Evolutionary conservation across 2,329 filamentous ascomycete genomes (phyloP), one percentile per base, ranked within the genome.

Genomic region (Ilyonectria destructans): DNA sequence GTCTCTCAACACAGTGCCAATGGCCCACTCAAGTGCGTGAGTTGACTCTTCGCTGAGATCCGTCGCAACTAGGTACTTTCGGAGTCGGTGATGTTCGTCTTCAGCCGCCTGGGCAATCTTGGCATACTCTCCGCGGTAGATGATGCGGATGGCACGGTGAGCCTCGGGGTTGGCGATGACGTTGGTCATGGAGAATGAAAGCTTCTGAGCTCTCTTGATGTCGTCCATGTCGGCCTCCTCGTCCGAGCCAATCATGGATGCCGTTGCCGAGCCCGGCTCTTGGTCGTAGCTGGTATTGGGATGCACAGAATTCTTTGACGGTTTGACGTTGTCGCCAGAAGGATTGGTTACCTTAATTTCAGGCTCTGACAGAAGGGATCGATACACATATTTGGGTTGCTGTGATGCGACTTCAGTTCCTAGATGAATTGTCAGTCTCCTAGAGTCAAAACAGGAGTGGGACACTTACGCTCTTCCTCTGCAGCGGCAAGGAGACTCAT

Each of bases 11-110:
- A 98, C 95, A 0, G 96, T 98, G 8, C 96, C 96, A 63, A 99
- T 95, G 0, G 96, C 96, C 96, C 96, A 99, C 80, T 99, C 96
- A 35, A 99, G 86, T 1, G 96, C 96, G 80, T 98, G 97, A 7
- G 94, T 93, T 5, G 96, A 95, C 82, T 99, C 96, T 43, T 96
- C 93, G 74, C 95, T 98, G 4, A 98, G 84, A 80, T 99, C 96
- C 0, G 94, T 98, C 3, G 96, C 96, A n/a, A 98, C 95, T 17
- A 99, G 85, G 78, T 98, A 99, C 76, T 96, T 97, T 60, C 96
- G 89, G 68, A 96, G 89, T 60, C 93, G 90, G 57, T 93, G 90
- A 57, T 93, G 87, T 59, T 94, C 93, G 13, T 94, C 92, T 64
- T 95, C 91, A 0, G 93, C 93, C 76, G 95, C 91, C 71, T 92